phyloP scores from a whole-genome alignment of 1,284 basidiomycete species.

The Sporisorium iseilematis-ciliati region DNA sequence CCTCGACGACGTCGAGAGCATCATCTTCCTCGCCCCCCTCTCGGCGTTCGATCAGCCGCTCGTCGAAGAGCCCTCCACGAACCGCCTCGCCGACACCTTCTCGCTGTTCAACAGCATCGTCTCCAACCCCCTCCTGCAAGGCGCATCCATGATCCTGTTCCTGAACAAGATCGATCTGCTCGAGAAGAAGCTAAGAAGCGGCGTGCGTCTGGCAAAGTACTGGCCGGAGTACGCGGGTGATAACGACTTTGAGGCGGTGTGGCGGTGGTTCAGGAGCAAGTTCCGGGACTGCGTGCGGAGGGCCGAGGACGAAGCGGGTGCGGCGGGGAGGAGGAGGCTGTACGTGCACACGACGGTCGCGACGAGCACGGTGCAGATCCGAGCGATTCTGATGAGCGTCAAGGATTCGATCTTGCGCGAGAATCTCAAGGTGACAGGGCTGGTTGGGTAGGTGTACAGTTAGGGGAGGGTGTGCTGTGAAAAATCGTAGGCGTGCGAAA shows the following conservation, averaged over 20 bases:
- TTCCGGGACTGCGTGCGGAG: slow-evolving; percentile 38
- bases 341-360: slow-evolving; percentile 59
- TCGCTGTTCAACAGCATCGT: slow-evolving; percentile 46
- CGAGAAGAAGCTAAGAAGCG: slow-evolving; percentile 35
- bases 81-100: slow-evolving; percentile 50
- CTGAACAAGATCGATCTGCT: slow-evolving; percentile 62
- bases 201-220: slow-evolving; percentile 19
- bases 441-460: slow-evolving; percentile 20
- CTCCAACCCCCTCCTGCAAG: slow-evolving; percentile 29
- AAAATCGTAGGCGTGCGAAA: too few relatives aligned
- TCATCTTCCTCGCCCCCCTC: slow-evolving; percentile 61
- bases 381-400: slow-evolving; percentile 54
- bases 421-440: slow-evolving; percentile 35
- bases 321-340: slow-evolving; percentile 30
- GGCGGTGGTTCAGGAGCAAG: slow-evolving; percentile 48
- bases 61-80: slow-evolving; percentile 39
- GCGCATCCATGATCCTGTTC: slow-evolving; percentile 53
- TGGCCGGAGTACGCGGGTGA: slow-evolving; percentile 47
- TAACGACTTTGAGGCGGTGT: slow-evolving; percentile 55
- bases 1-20: slow-evolving; percentile 44
- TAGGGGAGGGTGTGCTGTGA: too few relatives aligned
- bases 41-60: slow-evolving; percentile 57
- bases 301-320: slow-evolving; percentile 10
- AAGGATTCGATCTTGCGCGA: slow-evolving; percentile 53
- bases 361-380: slow-evolving; percentile 55